phyloP scores from a whole-genome alignment of 1,139 yeast genomes.

The Saccharomyces pastorianus region DNA sequence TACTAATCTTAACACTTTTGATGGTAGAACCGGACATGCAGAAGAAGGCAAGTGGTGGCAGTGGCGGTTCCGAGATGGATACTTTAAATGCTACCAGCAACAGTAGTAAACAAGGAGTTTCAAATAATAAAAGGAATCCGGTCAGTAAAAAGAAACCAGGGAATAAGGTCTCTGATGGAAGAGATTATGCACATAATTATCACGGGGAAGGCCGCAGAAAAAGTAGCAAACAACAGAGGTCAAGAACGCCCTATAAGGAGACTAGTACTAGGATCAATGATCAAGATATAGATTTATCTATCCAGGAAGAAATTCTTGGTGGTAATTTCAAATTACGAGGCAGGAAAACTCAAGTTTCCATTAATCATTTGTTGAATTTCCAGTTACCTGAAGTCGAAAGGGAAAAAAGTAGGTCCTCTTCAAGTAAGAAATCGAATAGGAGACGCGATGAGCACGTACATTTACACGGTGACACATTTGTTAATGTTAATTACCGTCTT shows the following conservation, averaged over 20 bases:
- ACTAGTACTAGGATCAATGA: not conserved
- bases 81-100: not conserved
- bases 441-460: slow-evolving; percentile 32
- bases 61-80: not conserved
- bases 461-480: slow-evolving; percentile 62
- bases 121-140: not conserved
- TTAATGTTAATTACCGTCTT: slow-evolving; percentile 80
- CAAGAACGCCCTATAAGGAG: not conserved
- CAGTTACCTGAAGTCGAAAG: slow-evolving; percentile 47
- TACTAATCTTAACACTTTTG: not conserved
- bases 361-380: slow-evolving; percentile 58
- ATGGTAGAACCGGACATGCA: not conserved
- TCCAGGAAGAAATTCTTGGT: slow-evolving; percentile 34
- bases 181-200: not conserved
- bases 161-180: not conserved
- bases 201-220: slow-evolving; percentile 4
- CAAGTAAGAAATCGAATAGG: slow-evolving; percentile 16
- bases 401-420: slow-evolving; percentile 9
- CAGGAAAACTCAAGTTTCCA: slow-evolving; percentile 49
- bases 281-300: slow-evolving; percentile 21
- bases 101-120: not conserved
- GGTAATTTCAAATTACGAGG: slow-evolving; percentile 34
- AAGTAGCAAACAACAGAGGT: slow-evolving; percentile 8
- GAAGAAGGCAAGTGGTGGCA: not conserved
- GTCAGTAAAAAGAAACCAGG: not conserved